A percentile compares a stretch with the other conserved stretches of the same genome.
Evolutionary conservation across 2,329 filamentous ascomycete genomes (phyloP).

Genomic region (Laburnicola sp.): DNA sequence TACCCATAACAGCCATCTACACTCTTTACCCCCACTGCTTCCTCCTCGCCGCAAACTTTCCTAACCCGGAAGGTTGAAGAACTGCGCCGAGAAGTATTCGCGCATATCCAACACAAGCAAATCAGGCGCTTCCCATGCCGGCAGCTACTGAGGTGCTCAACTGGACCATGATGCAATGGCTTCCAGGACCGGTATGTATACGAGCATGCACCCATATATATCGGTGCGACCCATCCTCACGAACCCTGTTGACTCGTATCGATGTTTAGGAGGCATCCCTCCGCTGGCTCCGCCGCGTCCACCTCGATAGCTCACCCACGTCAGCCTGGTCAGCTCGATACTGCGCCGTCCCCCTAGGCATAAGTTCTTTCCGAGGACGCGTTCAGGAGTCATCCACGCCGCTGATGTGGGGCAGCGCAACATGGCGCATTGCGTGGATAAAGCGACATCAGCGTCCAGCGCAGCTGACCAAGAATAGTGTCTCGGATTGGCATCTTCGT

Average conservation of each 20-base stretch:
- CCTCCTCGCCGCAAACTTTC: slow-evolving; percentile 18
- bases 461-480: slow-evolving; percentile 36
- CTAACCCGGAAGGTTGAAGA: slow-evolving; percentile 25
- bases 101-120: slow-evolving; percentile 49
- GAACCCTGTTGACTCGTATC: slow-evolving; percentile 2
- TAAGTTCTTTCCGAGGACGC: slow-evolving; percentile 43
- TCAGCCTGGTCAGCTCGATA: slow-evolving; percentile 21
- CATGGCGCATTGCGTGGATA: slow-evolving; percentile 44
- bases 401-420: slow-evolving; percentile 46
- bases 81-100: slow-evolving; percentile 38
- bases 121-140: slow-evolving; percentile 48
- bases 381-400: slow-evolving; percentile 24
- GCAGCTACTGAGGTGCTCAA: slow-evolving; percentile 59
- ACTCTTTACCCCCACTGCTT: slow-evolving; percentile 24
- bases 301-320: slow-evolving; percentile 23
- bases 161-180: slow-evolving; percentile 59
- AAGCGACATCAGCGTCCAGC: slow-evolving; percentile 41
- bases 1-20: slow-evolving; percentile 42
- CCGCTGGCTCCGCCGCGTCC: slow-evolving; percentile 50
- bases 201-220: slow-evolving; percentile 30
- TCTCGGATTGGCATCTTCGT: slow-evolving; percentile 18
- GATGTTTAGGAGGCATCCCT: slow-evolving; percentile 25
- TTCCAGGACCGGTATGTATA: slow-evolving; percentile 62
- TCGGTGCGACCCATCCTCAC: neutral
- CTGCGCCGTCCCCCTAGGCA: slow-evolving; percentile 43